Evolutionary conservation across 805 yeast species (phyloP).

Genomic region (Sugiyamaella marilandica): DNA sequence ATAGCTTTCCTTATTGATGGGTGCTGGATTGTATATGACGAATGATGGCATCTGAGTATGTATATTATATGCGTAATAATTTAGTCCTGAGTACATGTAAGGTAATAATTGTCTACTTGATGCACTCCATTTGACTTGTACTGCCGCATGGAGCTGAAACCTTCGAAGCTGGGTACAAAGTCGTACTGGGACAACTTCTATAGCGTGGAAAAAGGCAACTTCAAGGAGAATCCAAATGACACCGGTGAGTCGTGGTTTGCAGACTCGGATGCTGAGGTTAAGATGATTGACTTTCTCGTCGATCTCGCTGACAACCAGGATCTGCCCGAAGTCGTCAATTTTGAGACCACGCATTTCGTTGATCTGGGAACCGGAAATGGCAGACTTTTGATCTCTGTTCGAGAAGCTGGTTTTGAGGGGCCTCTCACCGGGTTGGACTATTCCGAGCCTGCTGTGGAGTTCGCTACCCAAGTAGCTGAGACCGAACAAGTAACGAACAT

Average conservation of each 20-base stretch:
- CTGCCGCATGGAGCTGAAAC: constrained; percentile 40
- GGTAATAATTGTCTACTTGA: no score
- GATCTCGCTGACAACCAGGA: constrained; percentile 37
- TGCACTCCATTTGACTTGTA: no score
- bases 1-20: no score
- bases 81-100: no score
- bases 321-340: constrained; percentile 24
- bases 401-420: constrained; percentile 57
- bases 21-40: no score
- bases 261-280: constrained; percentile 88
- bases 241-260: constrained; percentile 97
- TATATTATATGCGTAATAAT: no score
- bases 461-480: constrained; percentile 48
- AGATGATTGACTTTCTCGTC: constrained; percentile 67
- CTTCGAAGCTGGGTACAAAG: constrained; percentile 82
- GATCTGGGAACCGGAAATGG: constrained; percentile 98
- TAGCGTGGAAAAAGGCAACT: constrained; percentile 64
- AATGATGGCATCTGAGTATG: no score
- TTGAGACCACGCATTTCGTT: constrained; percentile 41
- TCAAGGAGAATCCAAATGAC: constrained; percentile 67
- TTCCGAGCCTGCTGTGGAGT: constrained; percentile 69
- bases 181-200: constrained; percentile 92
- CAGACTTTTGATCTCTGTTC: constrained; percentile 70
- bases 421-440: constrained; percentile 77
- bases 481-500: constrained; percentile 31